These are phyloP conservation scores for Coemansia sp. DNA, from an alignment of 192 early-diverging fungal genomes.

Conservation along the genomic window DNA sequence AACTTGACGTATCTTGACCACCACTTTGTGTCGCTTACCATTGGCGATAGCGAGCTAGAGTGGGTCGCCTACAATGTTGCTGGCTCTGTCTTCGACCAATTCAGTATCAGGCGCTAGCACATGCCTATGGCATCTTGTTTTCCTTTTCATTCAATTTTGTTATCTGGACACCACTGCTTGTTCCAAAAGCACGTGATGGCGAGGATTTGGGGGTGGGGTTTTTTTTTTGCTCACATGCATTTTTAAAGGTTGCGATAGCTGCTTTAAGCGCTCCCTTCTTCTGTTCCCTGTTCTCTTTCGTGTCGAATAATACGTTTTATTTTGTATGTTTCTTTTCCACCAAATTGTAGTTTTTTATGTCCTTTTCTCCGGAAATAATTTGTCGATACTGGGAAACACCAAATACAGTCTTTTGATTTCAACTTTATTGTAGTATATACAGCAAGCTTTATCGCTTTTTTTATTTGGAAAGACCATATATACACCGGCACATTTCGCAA, in stretches of 20 bases:
- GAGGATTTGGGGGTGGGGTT: too few species aligned
- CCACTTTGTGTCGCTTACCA: slow-evolving; percentile 56
- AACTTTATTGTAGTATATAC: not conserved
- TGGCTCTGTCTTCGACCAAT: slow-evolving; percentile 28
- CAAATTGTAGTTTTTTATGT: too few species aligned
- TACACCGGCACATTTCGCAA: too few species aligned
- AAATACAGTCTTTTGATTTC: not conserved
- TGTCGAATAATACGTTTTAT: not conserved
- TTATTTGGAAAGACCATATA: too few species aligned
- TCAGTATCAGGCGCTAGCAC: slow-evolving; percentile 17
- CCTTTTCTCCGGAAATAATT: not conserved
- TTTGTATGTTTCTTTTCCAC: not conserved
- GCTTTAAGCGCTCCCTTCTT: not conserved
- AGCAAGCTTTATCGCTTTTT: too few species aligned
- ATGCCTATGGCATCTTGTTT: not conserved
- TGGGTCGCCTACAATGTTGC: slow-evolving; percentile 28
- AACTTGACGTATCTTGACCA: slow-evolving; percentile 47
- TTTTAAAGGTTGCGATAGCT: not conserved
- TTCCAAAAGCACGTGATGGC: too few species aligned
- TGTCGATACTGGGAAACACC: not conserved
- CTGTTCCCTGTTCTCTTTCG: not conserved
- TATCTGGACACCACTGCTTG: too few species aligned
- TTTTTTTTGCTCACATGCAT: too few species aligned
- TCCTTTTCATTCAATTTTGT: too few species aligned
- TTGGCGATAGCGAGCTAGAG: slow-evolving; percentile 11